Percentiles rank a stretch among this genome's conserved stretches.
phyloP scores from a whole-genome alignment of 495 filamentous ascomycete genomes.

The Penicillium malachiteum region DNA sequence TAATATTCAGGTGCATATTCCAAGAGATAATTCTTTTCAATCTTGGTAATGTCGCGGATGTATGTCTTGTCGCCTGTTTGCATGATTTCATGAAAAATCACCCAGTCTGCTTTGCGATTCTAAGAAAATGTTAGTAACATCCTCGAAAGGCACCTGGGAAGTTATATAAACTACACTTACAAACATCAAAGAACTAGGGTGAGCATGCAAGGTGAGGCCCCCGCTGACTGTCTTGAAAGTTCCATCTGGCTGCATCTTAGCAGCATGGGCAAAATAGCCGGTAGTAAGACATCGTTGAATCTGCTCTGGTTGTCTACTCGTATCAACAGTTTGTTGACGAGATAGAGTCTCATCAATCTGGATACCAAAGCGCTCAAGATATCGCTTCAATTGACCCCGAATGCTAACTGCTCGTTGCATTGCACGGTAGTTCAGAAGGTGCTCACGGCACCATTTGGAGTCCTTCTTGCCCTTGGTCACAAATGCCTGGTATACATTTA shows the following conservation, averaged over 20 bases:
- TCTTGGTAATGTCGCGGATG: constrained; percentile 87
- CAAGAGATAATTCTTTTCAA: constrained; percentile 85
- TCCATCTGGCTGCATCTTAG: constrained; percentile 93
- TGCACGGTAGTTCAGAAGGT: constrained; percentile 81
- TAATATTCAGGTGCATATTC: constrained; percentile 91
- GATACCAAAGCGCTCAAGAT: constrained; percentile 83
- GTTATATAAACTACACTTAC: constrained; percentile 48
- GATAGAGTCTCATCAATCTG: constrained; percentile 60
- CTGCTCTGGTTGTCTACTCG: constrained; percentile 59
- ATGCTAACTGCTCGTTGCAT: constrained; percentile 83
- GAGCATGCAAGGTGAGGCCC: constrained; percentile 71
- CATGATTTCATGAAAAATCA: constrained; percentile 93
- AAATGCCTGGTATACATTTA: constrained; percentile 93
- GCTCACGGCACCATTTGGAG: constrained; percentile 80
- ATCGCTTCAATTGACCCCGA: constrained; percentile 79
- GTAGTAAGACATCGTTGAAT: constrained; percentile 85
- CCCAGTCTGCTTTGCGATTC: constrained; percentile 97
- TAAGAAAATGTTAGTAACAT: constrained; percentile 28
- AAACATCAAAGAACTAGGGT: constrained; percentile 94
- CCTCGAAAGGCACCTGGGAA: not conserved
- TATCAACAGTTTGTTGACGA: constrained; percentile 25
- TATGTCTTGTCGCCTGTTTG: constrained; percentile 88
- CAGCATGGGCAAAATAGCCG: constrained; percentile 94
- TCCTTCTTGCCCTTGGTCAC: constrained; percentile 84
- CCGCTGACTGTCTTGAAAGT: constrained; percentile 81